Conservation (phyloP, 2,329 filamentous ascomycete genomes). For the Aquanectria penicillioides region DNA sequence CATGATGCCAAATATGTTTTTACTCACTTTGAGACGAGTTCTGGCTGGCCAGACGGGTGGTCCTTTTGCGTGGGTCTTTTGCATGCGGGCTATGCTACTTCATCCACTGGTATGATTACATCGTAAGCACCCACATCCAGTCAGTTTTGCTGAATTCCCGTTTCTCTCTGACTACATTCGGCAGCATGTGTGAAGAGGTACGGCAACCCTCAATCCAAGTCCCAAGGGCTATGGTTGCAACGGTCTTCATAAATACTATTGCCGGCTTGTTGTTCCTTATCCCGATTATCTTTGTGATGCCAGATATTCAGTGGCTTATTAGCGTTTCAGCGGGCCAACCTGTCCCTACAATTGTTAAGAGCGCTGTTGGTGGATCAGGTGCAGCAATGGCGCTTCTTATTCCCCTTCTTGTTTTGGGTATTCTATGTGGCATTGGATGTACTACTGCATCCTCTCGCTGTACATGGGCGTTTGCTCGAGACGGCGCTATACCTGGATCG, state of each 20-base stretch:
- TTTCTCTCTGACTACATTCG: slow-evolving; percentile 11
- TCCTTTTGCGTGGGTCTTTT: slow-evolving; percentile 78
- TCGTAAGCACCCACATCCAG: slow-evolving; percentile 61
- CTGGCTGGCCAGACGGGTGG: slow-evolving; percentile 77
- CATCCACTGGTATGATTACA: slow-evolving; percentile 82
- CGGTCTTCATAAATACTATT: slow-evolving; percentile 73
- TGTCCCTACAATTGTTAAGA: slow-evolving; percentile 6
- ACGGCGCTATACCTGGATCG: slow-evolving; percentile 73
- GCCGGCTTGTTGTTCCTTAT: slow-evolving; percentile 75
- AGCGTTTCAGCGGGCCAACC: neutral
- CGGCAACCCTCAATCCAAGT: slow-evolving; percentile 72
- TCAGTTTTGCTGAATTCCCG: slow-evolving; percentile 53
- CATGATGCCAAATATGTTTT: slow-evolving; percentile 71
- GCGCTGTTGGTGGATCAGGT: slow-evolving; percentile 66
- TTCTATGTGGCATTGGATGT: slow-evolving; percentile 74
- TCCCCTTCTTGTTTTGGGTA: slow-evolving; percentile 70
- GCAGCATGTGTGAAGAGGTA: slow-evolving; percentile 79
- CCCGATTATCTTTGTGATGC: slow-evolving; percentile 75
- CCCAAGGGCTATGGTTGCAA: slow-evolving; percentile 76
- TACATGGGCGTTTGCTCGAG: slow-evolving; percentile 75
- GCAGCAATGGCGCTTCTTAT: slow-evolving; percentile 69
- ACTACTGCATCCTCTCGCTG: slow-evolving; percentile 73
- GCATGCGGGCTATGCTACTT: slow-evolving; percentile 78
- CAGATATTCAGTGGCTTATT: slow-evolving; percentile 59
- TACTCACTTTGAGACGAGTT: slow-evolving; percentile 72